These are phyloP conservation scores for Picea abies DNA, from an alignment of 83 land plant species.

Conservation along the genomic window DNA sequence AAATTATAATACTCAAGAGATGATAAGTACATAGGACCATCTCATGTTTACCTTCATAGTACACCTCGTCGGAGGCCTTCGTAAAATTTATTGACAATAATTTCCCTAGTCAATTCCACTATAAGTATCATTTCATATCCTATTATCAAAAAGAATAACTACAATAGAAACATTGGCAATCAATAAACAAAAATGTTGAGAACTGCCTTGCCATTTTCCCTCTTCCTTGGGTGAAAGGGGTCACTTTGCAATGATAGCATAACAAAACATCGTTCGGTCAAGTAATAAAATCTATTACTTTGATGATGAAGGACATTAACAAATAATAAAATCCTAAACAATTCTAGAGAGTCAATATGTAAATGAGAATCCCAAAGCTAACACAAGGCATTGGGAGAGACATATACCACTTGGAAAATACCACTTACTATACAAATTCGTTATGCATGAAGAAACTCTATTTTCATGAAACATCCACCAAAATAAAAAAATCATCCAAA, in stretches of 20 bases:
- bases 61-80: background rate
- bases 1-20: slow-evolving; percentile 30
- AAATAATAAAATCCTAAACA: no score
- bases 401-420: no score
- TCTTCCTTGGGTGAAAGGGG: slow-evolving; percentile 10
- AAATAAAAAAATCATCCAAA: no score
- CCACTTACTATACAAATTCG: no score
- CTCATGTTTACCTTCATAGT: background rate
- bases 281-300: slow-evolving; percentile 38
- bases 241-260: slow-evolving; percentile 35
- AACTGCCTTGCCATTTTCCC: slow-evolving; percentile 4
- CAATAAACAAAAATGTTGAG: slow-evolving; percentile 25
- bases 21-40: slow-evolving; percentile 44
- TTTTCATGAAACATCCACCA: no score
- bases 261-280: slow-evolving; percentile 58
- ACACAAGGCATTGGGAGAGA: no score
- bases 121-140: background rate
- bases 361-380: no score
- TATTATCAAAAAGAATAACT: slow-evolving; percentile 22
- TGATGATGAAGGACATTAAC: no score
- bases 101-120: background rate
- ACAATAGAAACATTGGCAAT: slow-evolving; percentile 38
- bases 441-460: no score
- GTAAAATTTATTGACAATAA: slow-evolving; percentile 2
- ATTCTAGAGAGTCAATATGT: no score